Evolutionary conservation across 257 asterid species (phyloP), one percentile per base, ranked within the genome.

Genomic region (Solanum habrochaites): DNA sequence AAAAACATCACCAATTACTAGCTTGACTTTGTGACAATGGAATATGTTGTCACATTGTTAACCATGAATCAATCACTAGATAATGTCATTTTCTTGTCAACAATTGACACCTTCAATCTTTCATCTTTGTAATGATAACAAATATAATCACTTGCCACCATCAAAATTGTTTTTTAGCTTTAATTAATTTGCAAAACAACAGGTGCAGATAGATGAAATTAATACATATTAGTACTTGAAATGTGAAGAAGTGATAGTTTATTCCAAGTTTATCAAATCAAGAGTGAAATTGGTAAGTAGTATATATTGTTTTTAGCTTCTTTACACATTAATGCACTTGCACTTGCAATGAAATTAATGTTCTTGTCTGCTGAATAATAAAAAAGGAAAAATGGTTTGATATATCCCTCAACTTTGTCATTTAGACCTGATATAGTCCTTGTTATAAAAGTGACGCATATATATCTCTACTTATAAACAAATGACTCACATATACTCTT

Each of bases 221-320:
- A 29, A 66, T 7, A 16, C 39, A 62, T 69, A 39, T 62, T 66
- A 83, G 81, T 39, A 27, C 77, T 83, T 83, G 60, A 27, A 35
- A 31, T 43, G 45, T 11, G 35, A 66, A 27, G 45, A 47, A 23
- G 35, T 69, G 47, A 29, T 11, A 52, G 69, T 35, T 72, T 49
- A 39, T 86, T 73, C 86, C 70, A 83, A 56, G 70, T 86, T 86
- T n/a, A 82, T 60, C 90, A 88, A 88, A 86, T 72, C 90, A 89
- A 87, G 83, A 71, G 80, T 49, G 85, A 86, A 89, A 91, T 81
- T 87, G 88, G 69, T 52, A 6, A 6, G 10, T 6, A 37, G 6
- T 37, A 37, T 37, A 37, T 37, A 37, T 52, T 52, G 18, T 42
- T 52, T 52, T 52, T 6, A 52, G 23, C 62, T 52, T 52, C 62